Base-by-base conservation (phyloP, 345 rosid species). In the Hibiscus syriacus region DNA sequence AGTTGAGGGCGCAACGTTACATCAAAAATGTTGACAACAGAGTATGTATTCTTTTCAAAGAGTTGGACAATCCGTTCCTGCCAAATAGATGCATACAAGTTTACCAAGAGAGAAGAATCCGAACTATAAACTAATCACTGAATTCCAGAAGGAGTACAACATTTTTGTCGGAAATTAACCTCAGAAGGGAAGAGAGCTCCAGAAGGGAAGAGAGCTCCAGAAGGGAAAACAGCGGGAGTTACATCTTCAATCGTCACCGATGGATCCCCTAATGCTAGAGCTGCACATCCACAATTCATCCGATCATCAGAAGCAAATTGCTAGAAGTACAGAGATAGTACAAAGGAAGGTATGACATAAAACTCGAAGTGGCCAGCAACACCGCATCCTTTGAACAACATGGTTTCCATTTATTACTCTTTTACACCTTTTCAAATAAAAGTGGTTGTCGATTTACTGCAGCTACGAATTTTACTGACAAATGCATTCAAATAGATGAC, bases 1-100 rank as follows among this genome's bases (percentile, higher is more conserved):
- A 93, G 94, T 77, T 87, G 94, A 13, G 98, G 98, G 22, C 97
- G 86, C 82, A 93, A 79, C 22, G 97, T 93, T 36, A 86, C 86
- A 72, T 90, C 96, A 80, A 93, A 93, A 72, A 90, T 93, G 78
- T 93, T 93, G 76, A 90, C 98, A 56, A 90, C 98, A 0, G 92
- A 84, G 65, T 86, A 93, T 27, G 98, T 90, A 55, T 89, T 93
- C 49, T 77, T 83, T 77, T 90, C 98, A 76, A 93, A 93, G 41
- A 90, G 86, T 73, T 84, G 79, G 16, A 83, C 98, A 56, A 84
- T 81, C 80, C 97, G 82, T 64, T 92, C 96, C 98, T 90, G 88
- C 59, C 78, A 74, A 72, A 56, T 32, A 55, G 23, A 27, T 32
- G 43, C 10, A 39, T 23, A 29, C 48, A 23, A 38, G 58, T 41